Percentiles rank a stretch among this genome's conserved stretches.
phyloP scores from a whole-genome alignment of 2,329 filamentous ascomycete species.

The Paraphaeosphaeria minitans region DNA sequence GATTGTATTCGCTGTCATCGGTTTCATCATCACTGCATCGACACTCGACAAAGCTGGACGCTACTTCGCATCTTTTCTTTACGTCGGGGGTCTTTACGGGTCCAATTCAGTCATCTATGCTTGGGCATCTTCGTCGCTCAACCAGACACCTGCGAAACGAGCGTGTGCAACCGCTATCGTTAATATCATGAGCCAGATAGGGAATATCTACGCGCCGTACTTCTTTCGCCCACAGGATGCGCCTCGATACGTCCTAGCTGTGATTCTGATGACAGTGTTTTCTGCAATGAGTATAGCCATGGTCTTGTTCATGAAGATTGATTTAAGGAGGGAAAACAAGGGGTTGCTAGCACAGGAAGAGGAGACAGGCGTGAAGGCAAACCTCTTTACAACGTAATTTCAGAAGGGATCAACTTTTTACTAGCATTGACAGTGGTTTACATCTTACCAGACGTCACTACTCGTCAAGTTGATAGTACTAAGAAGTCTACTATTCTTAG shows the following conservation, averaged over 20 bases:
- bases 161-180: constrained; percentile 17
- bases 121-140: constrained; percentile 38
- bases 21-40: constrained; percentile 23
- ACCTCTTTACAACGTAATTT: not conserved
- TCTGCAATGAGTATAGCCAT: constrained; percentile 11
- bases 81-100: constrained; percentile 34
- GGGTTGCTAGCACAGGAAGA: not conserved
- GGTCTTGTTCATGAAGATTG: constrained; percentile 15
- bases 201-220: constrained; percentile 16
- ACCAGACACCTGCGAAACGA: constrained; percentile 16
- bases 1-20: constrained; percentile 15
- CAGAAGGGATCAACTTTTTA: no score
- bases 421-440: no score
- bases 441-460: no score
- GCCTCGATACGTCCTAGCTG: constrained; percentile 11
- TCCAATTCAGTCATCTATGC: constrained; percentile 43
- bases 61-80: constrained; percentile 39
- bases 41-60: constrained; percentile 23
- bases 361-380: not conserved
- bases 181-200: constrained; percentile 16
- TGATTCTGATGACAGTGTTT: constrained; percentile 16
- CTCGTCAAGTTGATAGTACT: no score
- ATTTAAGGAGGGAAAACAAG: constrained; percentile 9
- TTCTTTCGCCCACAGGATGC: constrained; percentile 16
- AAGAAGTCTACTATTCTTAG: no score